Evolutionary conservation across 495 filamentous ascomycete genomes (phyloP).

Genomic region (Hypoxylon rickii): DNA sequence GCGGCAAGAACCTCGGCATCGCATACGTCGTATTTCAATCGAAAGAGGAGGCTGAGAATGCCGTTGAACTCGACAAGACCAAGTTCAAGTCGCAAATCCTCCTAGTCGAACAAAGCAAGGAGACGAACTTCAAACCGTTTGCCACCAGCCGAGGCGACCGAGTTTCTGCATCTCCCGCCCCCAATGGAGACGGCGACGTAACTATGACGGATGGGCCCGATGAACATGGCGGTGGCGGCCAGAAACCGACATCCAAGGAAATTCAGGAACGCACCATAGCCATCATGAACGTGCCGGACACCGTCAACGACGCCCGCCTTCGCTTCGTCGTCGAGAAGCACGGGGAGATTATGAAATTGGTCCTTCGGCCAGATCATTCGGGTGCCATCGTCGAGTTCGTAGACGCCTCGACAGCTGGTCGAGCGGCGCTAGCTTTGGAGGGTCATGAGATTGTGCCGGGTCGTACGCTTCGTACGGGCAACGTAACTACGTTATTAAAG

Average conservation of each 20-base stretch:
- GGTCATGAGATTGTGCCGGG: conserved; percentile 69
- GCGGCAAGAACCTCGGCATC: conserved; percentile 70
- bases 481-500: conserved; percentile 67
- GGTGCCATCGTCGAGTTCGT: conserved; percentile 88
- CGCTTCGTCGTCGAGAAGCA: conserved; percentile 66
- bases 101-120: conserved; percentile 65
- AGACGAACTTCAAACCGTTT: conserved; percentile 48
- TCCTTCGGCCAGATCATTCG: conserved; percentile 74
- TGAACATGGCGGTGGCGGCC: conserved; percentile 28
- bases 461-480: conserved; percentile 69
- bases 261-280: conserved; percentile 60
- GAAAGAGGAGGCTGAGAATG: conserved; percentile 70
- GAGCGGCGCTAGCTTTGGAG: conserved; percentile 74
- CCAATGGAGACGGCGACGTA: conserved; percentile 35
- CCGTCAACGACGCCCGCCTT: conserved; percentile 72
- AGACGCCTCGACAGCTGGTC: conserved; percentile 70
- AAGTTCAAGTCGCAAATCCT: conserved; percentile 71
- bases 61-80: conserved; percentile 72
- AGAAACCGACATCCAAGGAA: conserved; percentile 32
- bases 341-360: conserved; percentile 65
- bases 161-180: conserved; percentile 45
- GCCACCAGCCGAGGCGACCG: conserved; percentile 40
- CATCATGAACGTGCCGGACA: conserved; percentile 71
- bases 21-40: conserved; percentile 77
- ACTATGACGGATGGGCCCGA: conserved; percentile 33